Percentiles rank a stretch among this genome's conserved stretches.
phyloP scores from a whole-genome alignment of 208 protist genomes.

The Acanthamoeba healyi region DNA sequence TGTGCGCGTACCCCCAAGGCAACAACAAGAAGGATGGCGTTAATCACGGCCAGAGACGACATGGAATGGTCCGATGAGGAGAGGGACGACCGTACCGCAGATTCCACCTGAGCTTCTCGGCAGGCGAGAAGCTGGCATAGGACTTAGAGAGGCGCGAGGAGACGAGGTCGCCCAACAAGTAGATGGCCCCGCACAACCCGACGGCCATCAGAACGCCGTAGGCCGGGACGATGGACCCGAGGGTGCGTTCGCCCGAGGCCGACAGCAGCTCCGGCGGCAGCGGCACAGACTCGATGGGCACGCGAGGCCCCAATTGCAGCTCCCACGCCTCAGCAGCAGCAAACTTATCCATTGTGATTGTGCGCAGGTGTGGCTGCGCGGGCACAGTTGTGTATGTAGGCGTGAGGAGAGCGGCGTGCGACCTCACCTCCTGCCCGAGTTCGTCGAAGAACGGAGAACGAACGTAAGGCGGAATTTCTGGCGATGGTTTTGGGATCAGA shows the following conservation, averaged over 20 bases:
- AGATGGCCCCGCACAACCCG: neutral
- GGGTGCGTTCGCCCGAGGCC: neutral
- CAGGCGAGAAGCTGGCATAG: neutral
- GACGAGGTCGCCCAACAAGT: neutral
- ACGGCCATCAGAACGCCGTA: neutral
- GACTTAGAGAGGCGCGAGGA: neutral
- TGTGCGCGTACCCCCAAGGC: too few relatives aligned
- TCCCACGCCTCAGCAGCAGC: neutral
- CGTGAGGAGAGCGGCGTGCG: too few relatives aligned
- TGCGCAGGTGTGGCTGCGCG: too few relatives aligned
- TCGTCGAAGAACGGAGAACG: too few relatives aligned
- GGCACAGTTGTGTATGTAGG: too few relatives aligned
- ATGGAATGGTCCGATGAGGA: neutral
- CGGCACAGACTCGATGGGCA: neutral
- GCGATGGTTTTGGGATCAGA: too few relatives aligned
- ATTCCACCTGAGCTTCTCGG: conserved; percentile 9
- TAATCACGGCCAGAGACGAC: too few relatives aligned
- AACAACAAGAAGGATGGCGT: too few relatives aligned
- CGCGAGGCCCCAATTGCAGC: neutral
- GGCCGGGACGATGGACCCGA: neutral
- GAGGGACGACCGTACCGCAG: neutral
- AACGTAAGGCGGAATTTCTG: too few relatives aligned
- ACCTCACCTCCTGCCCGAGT: too few relatives aligned
- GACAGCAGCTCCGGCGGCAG: conserved; percentile 6
- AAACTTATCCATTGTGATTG: too few relatives aligned